phyloP scores from a whole-genome alignment of 2,329 filamentous ascomycete genomes.

The Hyphodiscus sp. region DNA sequence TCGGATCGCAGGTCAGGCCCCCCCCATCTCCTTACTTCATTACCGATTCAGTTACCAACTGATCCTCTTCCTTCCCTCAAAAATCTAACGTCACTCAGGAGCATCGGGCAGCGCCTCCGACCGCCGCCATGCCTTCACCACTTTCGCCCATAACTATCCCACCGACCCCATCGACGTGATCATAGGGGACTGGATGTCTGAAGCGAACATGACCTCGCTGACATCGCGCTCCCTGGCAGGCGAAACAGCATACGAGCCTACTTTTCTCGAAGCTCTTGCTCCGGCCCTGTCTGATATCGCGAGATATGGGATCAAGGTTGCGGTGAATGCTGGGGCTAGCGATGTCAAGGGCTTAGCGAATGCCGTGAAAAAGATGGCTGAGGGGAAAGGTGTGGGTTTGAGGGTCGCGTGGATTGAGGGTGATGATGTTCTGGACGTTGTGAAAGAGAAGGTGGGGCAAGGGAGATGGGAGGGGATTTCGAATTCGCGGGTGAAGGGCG shows the following conservation, averaged over 20 bases:
- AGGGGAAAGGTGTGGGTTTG: conserved; percentile 20
- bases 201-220: conserved; percentile 30
- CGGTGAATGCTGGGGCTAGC: conserved; percentile 48
- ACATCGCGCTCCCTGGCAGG: conserved; percentile 8
- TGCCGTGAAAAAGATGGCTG: conserved; percentile 31
- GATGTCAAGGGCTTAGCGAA: conserved; percentile 35
- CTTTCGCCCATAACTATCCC: conserved; percentile 35
- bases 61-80: too few species aligned
- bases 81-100: too few species aligned
- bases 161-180: conserved; percentile 42
- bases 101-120: conserved; percentile 19
- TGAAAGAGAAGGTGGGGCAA: conserved; percentile 11
- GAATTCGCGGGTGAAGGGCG: conserved; percentile 33
- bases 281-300: conserved; percentile 37
- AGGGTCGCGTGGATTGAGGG: conserved; percentile 40
- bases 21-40: too few species aligned
- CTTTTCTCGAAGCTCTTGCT: conserved; percentile 17
- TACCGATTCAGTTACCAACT: too few species aligned
- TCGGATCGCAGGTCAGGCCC: too few species aligned
- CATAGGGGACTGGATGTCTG: conserved; percentile 43
- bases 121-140: conserved; percentile 38
- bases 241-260: conserved; percentile 4
- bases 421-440: conserved; percentile 35
- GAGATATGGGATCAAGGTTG: conserved; percentile 41
- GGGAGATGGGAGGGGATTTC: conserved; percentile 16